Evolutionary conservation across 2,329 filamentous ascomycete species (phyloP).

Genomic region (Cordyceps militaris): DNA sequence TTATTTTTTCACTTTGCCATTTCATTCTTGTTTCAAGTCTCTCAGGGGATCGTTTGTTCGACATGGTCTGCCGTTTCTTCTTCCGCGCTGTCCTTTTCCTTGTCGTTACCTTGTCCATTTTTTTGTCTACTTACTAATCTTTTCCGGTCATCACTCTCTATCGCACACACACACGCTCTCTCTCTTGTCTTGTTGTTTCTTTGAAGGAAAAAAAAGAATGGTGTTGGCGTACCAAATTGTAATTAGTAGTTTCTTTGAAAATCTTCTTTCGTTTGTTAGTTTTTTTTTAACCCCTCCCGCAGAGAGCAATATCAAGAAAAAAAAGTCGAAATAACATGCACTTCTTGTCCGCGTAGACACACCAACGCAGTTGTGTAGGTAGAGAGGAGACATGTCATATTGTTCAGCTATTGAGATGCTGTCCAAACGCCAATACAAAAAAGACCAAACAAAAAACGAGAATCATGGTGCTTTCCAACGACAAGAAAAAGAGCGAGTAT

Average conservation of each 20-base stretch:
- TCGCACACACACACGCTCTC: conserved; percentile 4
- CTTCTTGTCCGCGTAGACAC: neutral
- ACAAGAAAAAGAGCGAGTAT: neutral
- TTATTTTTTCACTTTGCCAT: neutral
- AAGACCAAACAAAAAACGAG: too few species aligned
- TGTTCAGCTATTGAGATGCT: neutral
- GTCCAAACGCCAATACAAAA: neutral
- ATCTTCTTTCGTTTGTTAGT: conserved; percentile 12
- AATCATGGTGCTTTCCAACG: neutral
- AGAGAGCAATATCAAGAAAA: neutral
- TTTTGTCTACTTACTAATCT: conserved; percentile 1
- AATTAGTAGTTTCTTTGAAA: conserved; percentile 1
- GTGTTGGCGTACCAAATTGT: conserved; percentile 12
- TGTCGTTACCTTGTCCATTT: conserved; percentile 5
- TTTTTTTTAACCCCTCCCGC: conserved; percentile 1
- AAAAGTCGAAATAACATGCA: neutral
- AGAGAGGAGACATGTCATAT: neutral
- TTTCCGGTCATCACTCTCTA: conserved; percentile 2
- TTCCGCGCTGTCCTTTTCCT: neutral
- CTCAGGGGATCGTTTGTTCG: neutral
- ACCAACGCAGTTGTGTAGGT: neutral
- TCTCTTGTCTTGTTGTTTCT: neutral
- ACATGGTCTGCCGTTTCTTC: neutral
- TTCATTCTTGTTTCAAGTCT: neutral
- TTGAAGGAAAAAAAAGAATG: neutral